Percentiles rank a stretch among this genome's conserved stretches.
Conservation (phyloP, 805 yeast species). For the Torulaspora delbrueckii region DNA sequence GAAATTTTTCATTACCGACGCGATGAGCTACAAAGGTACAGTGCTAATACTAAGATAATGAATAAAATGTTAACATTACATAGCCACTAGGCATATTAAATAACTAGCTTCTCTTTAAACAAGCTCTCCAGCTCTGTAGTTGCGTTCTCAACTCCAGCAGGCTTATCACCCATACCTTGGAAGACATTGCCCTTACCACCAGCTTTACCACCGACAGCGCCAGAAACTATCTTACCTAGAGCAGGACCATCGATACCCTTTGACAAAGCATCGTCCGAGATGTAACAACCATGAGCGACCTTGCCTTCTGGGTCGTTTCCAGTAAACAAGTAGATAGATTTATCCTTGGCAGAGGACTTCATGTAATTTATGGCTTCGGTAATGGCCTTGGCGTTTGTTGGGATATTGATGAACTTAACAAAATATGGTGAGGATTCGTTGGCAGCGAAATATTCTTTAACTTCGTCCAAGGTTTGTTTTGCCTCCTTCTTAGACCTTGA, state of each 20-base stretch:
- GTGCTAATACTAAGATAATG: background rate
- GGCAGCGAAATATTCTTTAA: conserved; percentile 60
- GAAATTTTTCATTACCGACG: background rate
- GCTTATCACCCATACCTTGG: conserved; percentile 94
- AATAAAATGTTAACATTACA: background rate
- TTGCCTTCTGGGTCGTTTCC: conserved; percentile 59
- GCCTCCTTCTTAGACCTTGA: conserved; percentile 82
- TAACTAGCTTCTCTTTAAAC: conserved; percentile 52
- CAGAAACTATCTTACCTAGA: conserved; percentile 65
- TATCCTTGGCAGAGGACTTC: conserved; percentile 68
- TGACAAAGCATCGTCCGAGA: conserved; percentile 63
- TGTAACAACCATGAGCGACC: conserved; percentile 93
- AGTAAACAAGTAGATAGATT: conserved; percentile 74
- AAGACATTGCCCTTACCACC: conserved; percentile 97
- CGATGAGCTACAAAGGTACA: background rate
- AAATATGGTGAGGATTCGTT: conserved; percentile 51
- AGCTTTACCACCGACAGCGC: conserved; percentile 87
- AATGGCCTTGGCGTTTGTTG: conserved; percentile 87
- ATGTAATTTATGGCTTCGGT: conserved; percentile 85
- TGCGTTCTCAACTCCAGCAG: conserved; percentile 65
- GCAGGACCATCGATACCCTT: conserved; percentile 72
- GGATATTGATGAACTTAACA: conserved; percentile 63
- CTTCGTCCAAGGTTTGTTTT: conserved; percentile 73
- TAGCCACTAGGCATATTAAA: conserved; percentile 12
- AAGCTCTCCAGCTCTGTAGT: conserved; percentile 60